These are phyloP conservation scores for Corylus americana DNA, from an alignment of 306 rosid genomes.

Conservation along the genomic window DNA sequence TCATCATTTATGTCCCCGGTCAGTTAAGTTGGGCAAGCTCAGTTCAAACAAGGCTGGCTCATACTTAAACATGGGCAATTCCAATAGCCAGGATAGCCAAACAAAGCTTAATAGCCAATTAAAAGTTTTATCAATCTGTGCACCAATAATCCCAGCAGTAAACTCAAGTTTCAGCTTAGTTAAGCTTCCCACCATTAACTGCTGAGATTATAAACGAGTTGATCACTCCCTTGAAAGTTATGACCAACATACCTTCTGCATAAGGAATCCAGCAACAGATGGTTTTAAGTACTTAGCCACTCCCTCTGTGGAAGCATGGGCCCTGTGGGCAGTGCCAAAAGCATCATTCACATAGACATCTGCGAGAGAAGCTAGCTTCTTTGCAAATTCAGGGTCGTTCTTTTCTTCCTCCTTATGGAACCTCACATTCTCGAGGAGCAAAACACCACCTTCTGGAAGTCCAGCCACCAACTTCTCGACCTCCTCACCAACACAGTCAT, in stretches of 20 bases:
- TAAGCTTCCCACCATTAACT: background rate
- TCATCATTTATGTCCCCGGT: background rate
- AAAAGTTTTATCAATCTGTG: background rate
- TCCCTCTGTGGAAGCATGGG: slow-evolving; percentile 97
- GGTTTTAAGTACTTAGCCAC: slow-evolving; percentile 85
- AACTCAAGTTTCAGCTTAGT: slow-evolving; percentile 2
- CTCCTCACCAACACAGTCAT: slow-evolving; percentile 78
- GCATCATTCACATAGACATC: slow-evolving; percentile 95
- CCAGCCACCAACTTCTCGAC: slow-evolving; percentile 76
- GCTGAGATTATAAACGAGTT: background rate
- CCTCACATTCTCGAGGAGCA: slow-evolving; percentile 94
- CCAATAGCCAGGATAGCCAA: background rate
- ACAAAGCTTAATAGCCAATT: background rate
- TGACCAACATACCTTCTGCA: slow-evolving; percentile 79
- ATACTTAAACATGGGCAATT: background rate
- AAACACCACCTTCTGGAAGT: slow-evolving; percentile 82
- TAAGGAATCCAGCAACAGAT: slow-evolving; percentile 89
- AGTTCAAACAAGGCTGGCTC: background rate
- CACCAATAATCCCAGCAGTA: background rate
- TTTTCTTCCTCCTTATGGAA: slow-evolving; percentile 96
- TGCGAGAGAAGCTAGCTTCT: slow-evolving; percentile 92
- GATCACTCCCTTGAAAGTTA: background rate
- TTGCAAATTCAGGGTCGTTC: slow-evolving; percentile 88
- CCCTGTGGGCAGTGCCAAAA: slow-evolving; percentile 94
- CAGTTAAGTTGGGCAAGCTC: background rate